phyloP scores from a whole-genome alignment of 139 green algal species.

The Tetratostichococcus sp. region DNA sequence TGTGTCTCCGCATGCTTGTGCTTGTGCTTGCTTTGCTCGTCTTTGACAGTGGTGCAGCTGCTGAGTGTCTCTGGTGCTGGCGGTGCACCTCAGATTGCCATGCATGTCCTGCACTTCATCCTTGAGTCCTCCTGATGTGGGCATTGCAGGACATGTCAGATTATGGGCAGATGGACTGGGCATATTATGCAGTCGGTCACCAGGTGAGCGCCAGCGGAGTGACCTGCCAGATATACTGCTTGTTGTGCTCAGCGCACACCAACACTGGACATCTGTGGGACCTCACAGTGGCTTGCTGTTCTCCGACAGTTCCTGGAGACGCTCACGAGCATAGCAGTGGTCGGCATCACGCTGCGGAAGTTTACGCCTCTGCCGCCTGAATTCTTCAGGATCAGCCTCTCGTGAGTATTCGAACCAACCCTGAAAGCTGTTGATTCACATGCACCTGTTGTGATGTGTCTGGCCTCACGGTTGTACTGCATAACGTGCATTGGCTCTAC shows the following conservation, averaged over 20 bases:
- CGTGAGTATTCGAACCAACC: not conserved
- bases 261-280: too few relatives aligned
- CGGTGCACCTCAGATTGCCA: not conserved
- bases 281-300: too few relatives aligned
- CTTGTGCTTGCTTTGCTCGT: too few relatives aligned
- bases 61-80: not conserved
- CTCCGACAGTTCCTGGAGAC: conserved; percentile 51
- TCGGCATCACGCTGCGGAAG: conserved; percentile 22
- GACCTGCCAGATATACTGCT: too few relatives aligned
- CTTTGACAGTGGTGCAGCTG: too few relatives aligned
- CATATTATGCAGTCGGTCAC: conserved; percentile 31
- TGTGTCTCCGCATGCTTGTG: too few relatives aligned
- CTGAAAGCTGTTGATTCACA: too few relatives aligned
- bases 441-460: not conserved
- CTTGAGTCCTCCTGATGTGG: too few relatives aligned
- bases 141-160: conserved; percentile 20
- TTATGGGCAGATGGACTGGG: conserved; percentile 28
- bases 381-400: conserved; percentile 49
- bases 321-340: conserved; percentile 43
- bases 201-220: conserved; percentile 20
- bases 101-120: too few relatives aligned
- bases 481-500: not conserved
- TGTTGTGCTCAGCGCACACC: not conserved
- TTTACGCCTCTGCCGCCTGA: conserved; percentile 27
- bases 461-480: not conserved